These are phyloP conservation scores for Lachnellula subtilissima DNA, from an alignment of 2,329 filamentous ascomycete genomes.

Conservation along the genomic window DNA sequence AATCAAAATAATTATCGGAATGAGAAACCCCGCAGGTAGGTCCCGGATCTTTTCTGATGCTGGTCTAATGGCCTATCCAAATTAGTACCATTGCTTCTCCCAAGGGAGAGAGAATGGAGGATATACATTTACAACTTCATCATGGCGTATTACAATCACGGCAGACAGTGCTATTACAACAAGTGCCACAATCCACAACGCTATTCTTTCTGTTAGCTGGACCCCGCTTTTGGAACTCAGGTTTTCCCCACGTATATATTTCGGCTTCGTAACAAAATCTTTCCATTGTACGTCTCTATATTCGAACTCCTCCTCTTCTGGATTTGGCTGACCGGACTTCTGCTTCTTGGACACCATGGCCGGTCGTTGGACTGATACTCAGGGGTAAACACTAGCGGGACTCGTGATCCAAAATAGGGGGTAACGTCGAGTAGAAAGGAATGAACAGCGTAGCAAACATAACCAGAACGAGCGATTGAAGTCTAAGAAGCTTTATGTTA, in stretches of 20 bases:
- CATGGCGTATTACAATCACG: constrained; percentile 36
- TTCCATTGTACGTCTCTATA: constrained; percentile 35
- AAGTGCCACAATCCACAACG: constrained; percentile 30
- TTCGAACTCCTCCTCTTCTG: constrained; percentile 28
- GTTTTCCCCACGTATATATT: constrained; percentile 31
- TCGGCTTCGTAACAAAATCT: constrained; percentile 32
- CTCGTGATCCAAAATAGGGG: background rate
- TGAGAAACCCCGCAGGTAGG: constrained; percentile 37
- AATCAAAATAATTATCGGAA: constrained; percentile 37
- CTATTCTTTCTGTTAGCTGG: constrained; percentile 12
- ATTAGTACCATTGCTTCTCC: constrained; percentile 1
- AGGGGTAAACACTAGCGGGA: background rate
- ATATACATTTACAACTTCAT: constrained; percentile 35
- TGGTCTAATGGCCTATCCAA: constrained; percentile 30
- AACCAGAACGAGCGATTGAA: background rate
- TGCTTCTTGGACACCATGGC: constrained; percentile 4
- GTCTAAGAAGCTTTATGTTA: background rate
- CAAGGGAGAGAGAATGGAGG: background rate
- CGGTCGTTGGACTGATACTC: background rate
- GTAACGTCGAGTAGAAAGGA: background rate
- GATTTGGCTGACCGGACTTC: background rate
- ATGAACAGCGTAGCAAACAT: background rate
- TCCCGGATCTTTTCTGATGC: constrained; percentile 36
- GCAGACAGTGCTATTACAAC: constrained; percentile 30
- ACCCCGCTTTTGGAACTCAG: background rate